Evolutionary conservation across 106 monocot species (phyloP), one percentile per base, ranked within the genome.

Genomic region (Allium cepa): DNA sequence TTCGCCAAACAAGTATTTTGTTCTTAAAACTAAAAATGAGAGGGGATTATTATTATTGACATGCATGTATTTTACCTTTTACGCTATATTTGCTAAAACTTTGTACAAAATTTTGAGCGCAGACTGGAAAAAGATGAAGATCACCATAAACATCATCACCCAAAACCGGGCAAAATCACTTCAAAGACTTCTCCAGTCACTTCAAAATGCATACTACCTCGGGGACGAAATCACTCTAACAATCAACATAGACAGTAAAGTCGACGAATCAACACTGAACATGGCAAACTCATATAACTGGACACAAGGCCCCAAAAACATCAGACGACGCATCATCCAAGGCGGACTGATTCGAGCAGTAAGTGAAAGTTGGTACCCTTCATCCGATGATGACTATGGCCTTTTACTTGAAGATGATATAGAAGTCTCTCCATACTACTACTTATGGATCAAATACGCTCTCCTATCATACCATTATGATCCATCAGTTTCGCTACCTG

Each of bases 381-480:
- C 92, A 27, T 71, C 72, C 18, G 83, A 93, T 64, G 83, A 93
- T 51, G 92, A 93, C 60, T 93, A 69, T 72, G 92, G 92, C 36
- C 79, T 93, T 5, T 82, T 93, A 0, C 77, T 93, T 2, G 92
- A 93, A 53, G 92, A 93, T 67, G 92, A 93, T 79, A 93, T 93
- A 49, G 92, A 93, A 68, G 92, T 93, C 47, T 93, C 92, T 10
- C 88, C 93, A 1, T 93, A 86, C 81, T 93, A 93, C 81, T 93
- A 88, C 81, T 71, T 93, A 17, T 93, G 93, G 93, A 86, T 93
- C 74, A 93, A 93, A 69, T 93, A 93, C 63, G 80, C 93, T 0
- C 82, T 93, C 46, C 18, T 93, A 15, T 80, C 88, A 13, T 93
- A 88, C 77, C 81, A 83, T 77, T 88, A 93, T 49, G 93, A 93